Evolutionary conservation across 192 early-diverging fungal genomes (phyloP).

Genomic region (Coemansia sp.): DNA sequence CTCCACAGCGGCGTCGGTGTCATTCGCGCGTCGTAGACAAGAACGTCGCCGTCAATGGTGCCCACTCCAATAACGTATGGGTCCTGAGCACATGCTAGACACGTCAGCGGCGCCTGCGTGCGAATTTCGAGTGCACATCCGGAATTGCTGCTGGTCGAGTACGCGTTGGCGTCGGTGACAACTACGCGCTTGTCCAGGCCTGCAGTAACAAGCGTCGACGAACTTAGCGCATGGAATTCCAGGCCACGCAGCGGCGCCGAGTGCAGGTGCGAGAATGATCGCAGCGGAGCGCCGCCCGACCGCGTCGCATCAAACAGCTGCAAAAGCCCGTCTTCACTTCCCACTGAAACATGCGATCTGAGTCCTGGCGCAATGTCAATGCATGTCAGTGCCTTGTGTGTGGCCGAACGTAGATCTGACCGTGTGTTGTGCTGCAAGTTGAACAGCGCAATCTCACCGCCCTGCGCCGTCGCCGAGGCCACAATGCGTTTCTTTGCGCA

Average conservation of each 20-base stretch:
- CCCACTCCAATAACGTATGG: slow-evolving; percentile 24
- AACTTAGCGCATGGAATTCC: slow-evolving; percentile 20
- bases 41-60: slow-evolving; percentile 40
- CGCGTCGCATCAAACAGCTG: slow-evolving; percentile 51
- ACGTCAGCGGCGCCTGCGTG: slow-evolving; percentile 27
- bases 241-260: slow-evolving; percentile 38
- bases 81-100: slow-evolving; percentile 22
- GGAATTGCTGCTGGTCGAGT: slow-evolving; percentile 1
- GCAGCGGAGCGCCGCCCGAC: slow-evolving; percentile 22
- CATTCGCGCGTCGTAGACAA: slow-evolving; percentile 34
- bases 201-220: slow-evolving; percentile 14
- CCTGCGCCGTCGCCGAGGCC: slow-evolving; percentile 35
- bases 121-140: slow-evolving; percentile 7
- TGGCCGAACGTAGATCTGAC: slow-evolving; percentile 36
- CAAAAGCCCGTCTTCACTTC: slow-evolving; percentile 47
- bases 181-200: slow-evolving; percentile 38
- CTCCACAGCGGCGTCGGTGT: slow-evolving; percentile 30
- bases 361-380: slow-evolving; percentile 30
- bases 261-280: slow-evolving; percentile 30
- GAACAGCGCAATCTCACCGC: slow-evolving; percentile 47
- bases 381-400: slow-evolving; percentile 38
- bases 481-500: slow-evolving; percentile 33
- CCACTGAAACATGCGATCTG: slow-evolving; percentile 32
- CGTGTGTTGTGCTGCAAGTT: slow-evolving; percentile 46
- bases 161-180: slow-evolving; percentile 26